A percentile compares a stretch with the other conserved stretches of the same genome.
Evolutionary conservation across 129 eudicot species (phyloP).

Genomic region (Arctium minus): DNA sequence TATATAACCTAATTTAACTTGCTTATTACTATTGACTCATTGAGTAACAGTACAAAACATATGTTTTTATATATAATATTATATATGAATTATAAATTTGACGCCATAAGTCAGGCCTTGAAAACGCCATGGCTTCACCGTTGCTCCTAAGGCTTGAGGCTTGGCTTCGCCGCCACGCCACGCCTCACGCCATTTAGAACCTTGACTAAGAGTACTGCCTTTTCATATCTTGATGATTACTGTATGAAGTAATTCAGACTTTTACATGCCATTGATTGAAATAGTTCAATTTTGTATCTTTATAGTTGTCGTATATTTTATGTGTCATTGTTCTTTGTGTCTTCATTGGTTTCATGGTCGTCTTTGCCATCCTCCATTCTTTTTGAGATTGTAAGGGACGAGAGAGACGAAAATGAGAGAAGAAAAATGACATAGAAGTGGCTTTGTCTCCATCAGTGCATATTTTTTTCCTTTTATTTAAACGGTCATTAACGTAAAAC

Average conservation of each 20-base stretch:
- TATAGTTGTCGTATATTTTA: neutral
- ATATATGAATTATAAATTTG: too few relatives aligned
- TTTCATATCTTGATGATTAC: neutral
- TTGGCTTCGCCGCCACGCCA: too few relatives aligned
- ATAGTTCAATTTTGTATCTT: conserved; percentile 1
- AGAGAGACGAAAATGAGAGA: neutral
- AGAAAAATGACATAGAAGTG: neutral
- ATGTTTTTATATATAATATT: too few relatives aligned
- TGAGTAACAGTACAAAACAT: too few relatives aligned
- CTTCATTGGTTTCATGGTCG: neutral
- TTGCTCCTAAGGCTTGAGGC: too few relatives aligned
- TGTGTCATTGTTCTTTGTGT: neutral
- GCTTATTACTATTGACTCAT: too few relatives aligned
- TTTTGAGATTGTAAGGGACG: neutral
- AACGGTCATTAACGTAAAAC: neutral
- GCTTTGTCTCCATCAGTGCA: neutral
- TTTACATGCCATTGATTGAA: conserved; percentile 7
- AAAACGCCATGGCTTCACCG: too few relatives aligned
- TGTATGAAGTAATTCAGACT: neutral
- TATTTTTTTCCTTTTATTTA: neutral
- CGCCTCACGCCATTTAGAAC: too few relatives aligned
- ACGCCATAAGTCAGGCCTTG: too few relatives aligned
- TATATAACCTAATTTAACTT: too few relatives aligned
- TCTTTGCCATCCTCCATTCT: neutral
- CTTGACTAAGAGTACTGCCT: neutral